Evolutionary conservation across 352 stramenopile genomes (phyloP).

Genomic region (Saprolegnia diclina): DNA sequence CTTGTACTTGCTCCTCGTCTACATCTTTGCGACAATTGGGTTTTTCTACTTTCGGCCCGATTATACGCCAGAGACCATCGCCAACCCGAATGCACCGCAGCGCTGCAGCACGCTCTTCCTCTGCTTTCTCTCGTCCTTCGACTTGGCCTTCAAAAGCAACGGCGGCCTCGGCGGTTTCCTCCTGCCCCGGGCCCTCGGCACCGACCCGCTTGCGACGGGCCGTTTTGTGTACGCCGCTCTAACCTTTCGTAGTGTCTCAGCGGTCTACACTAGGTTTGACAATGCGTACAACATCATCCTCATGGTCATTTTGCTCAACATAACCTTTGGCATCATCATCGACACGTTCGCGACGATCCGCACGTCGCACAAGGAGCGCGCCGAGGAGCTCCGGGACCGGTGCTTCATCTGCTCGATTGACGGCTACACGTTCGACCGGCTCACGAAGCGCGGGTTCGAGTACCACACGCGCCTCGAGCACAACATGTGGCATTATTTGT

Average conservation of each 20-base stretch:
- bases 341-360: slow-evolving; percentile 71
- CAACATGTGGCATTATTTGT: slow-evolving; percentile 82
- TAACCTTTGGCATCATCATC: slow-evolving; percentile 79
- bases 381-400: slow-evolving; percentile 55
- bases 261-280: slow-evolving; percentile 6
- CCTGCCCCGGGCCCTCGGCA: slow-evolving; percentile 6
- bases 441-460: slow-evolving; percentile 62
- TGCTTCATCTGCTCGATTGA: slow-evolving; percentile 83
- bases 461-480: slow-evolving; percentile 69
- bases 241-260: neutral
- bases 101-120: slow-evolving; percentile 63
- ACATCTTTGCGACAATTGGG: slow-evolving; percentile 63
- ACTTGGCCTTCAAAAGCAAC: slow-evolving; percentile 63
- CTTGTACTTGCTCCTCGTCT: slow-evolving; percentile 34
- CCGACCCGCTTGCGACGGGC: slow-evolving; percentile 43
- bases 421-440: slow-evolving; percentile 66
- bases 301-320: slow-evolving; percentile 64
- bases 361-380: slow-evolving; percentile 54
- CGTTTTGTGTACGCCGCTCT: slow-evolving; percentile 56
- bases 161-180: slow-evolving; percentile 57
- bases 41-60: slow-evolving; percentile 74
- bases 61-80: slow-evolving; percentile 25
- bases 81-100: slow-evolving; percentile 26
- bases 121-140: slow-evolving; percentile 64
- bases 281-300: slow-evolving; percentile 59